A percentile compares a stretch with the other conserved stretches of the same genome.
phyloP scores from a whole-genome alignment of 169 alveolate species.

The Fabrea salina region DNA sequence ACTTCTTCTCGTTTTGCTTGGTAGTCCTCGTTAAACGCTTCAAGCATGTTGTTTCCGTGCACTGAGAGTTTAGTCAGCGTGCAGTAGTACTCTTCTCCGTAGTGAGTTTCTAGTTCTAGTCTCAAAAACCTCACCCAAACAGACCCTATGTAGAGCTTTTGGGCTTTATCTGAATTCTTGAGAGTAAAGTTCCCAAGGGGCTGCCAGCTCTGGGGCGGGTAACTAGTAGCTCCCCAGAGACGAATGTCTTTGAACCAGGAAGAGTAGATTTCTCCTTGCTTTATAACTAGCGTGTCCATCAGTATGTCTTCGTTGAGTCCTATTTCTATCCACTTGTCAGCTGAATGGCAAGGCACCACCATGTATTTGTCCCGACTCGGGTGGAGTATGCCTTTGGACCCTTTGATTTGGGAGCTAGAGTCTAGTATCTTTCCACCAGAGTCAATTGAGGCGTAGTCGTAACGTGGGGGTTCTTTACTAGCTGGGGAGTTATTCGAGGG shows the following conservation, averaged over 20 bases:
- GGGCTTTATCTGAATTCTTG: not conserved
- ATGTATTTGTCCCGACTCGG: constrained; percentile 1
- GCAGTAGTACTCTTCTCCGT: constrained; percentile 27
- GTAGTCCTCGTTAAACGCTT: constrained; percentile 13
- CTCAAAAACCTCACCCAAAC: constrained; percentile 27
- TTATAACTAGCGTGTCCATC: not conserved
- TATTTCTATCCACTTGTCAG: constrained; percentile 21
- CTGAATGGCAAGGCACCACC: constrained; percentile 12
- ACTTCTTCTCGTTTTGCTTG: not conserved
- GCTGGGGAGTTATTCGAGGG: not conserved
- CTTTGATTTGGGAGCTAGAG: not conserved
- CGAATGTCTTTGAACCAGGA: not conserved
- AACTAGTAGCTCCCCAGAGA: not conserved
- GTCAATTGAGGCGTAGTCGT: constrained; percentile 24
- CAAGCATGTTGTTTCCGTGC: not conserved
- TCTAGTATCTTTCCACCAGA: constrained; percentile 2
- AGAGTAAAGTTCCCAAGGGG: not conserved
- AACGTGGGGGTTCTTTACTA: not conserved
- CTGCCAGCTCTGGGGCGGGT: constrained; percentile 9
- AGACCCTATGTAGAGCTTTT: not conserved
- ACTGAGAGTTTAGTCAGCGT: constrained; percentile 1
- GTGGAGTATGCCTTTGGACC: not conserved
- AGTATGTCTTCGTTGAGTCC: not conserved
- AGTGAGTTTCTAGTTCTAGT: not conserved
- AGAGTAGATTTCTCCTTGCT: constrained; percentile 28